Conservation (phyloP, 1,139 yeast species). For the Entelexis paramagnoliae region DNA sequence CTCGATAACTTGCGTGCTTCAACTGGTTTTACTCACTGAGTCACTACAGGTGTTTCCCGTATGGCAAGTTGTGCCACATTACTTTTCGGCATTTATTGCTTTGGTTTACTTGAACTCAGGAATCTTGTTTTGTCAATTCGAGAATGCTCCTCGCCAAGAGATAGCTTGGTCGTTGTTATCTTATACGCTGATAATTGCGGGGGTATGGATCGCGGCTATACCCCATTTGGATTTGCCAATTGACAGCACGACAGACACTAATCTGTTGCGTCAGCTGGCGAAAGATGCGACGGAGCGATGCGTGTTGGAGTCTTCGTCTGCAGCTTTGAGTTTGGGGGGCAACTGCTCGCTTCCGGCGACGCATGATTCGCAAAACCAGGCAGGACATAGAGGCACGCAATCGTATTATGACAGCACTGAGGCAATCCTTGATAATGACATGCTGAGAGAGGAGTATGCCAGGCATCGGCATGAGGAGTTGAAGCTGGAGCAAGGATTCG, state of each 20-base stretch:
- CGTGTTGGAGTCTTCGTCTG: neutral
- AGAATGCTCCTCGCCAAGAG: constrained; percentile 26
- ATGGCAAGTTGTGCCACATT: constrained; percentile 40
- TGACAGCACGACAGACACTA: constrained; percentile 1
- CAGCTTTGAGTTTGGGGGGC: neutral
- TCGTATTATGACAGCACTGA: neutral
- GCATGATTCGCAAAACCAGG: neutral
- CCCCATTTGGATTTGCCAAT: constrained; percentile 21
- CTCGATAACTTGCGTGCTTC: constrained; percentile 34
- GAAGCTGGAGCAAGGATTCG: neutral
- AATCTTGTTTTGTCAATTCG: constrained; percentile 36
- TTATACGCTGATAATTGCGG: constrained; percentile 33
- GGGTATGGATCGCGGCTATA: constrained; percentile 33
- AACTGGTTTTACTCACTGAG: constrained; percentile 33
- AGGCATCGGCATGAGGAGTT: neutral
- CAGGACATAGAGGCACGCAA: neutral
- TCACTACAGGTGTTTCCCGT: constrained; percentile 36
- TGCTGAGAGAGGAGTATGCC: neutral
- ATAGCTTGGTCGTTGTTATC: constrained; percentile 31
- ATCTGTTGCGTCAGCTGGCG: constrained; percentile 1
- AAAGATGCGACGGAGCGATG: neutral
- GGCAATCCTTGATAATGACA: neutral
- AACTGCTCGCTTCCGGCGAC: neutral
- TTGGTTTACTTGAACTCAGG: constrained; percentile 38
- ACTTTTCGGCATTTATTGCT: constrained; percentile 38